These are phyloP conservation scores for Pseudogymnoascus sp. DNA, from an alignment of 2,329 filamentous ascomycete genomes.

Conservation along the genomic window DNA sequence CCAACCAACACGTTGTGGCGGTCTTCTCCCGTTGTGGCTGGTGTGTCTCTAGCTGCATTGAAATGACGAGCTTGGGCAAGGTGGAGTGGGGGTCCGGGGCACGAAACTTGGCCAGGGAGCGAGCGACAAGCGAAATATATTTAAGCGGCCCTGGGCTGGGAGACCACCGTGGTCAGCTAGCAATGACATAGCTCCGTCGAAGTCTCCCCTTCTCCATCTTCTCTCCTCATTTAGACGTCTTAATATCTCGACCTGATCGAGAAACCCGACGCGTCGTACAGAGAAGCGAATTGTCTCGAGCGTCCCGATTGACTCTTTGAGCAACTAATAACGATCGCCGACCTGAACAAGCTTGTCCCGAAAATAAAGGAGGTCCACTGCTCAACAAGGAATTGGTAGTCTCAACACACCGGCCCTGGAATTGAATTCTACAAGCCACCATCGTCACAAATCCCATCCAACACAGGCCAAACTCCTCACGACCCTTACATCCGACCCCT, in stretches of 20 bases:
- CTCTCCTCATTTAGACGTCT: neutral
- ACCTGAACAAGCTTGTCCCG: neutral
- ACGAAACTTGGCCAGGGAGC: neutral
- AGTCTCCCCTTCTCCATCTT: neutral
- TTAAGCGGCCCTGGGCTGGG: neutral
- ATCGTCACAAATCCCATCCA: neutral
- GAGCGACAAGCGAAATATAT: slow-evolving; percentile 3
- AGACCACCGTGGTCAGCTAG: neutral
- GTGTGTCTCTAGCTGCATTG: neutral
- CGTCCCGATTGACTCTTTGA: neutral
- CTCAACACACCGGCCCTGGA: neutral
- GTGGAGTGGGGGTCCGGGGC: neutral
- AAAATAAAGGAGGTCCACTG: neutral
- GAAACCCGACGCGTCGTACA: neutral
- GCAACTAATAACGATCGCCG: neutral
- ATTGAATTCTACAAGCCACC: neutral
- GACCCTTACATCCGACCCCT: neutral
- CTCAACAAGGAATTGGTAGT: neutral
- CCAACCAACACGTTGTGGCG: neutral
- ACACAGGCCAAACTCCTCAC: neutral
- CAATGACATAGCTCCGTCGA: slow-evolving; percentile 3
- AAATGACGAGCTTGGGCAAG: neutral
- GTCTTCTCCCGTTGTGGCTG: neutral
- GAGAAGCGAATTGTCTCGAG: neutral
- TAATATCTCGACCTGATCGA: neutral